Base-by-base conservation (phyloP, 805 yeast species). In the Candida ulmi region DNA sequence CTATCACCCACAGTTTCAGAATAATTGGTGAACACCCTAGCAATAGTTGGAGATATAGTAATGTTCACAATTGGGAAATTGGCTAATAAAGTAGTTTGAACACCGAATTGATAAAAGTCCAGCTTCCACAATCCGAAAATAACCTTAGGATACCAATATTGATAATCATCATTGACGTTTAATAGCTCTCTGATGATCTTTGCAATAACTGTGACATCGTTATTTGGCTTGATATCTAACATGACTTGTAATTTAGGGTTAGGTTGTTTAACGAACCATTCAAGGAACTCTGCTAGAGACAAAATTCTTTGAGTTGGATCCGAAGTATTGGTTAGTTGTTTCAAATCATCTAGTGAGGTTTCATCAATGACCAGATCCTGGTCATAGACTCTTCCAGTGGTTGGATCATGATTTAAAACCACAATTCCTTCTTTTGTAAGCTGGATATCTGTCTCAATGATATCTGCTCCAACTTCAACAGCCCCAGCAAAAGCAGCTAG, bases 111-210 rank as follows among this genome's bases (percentile, higher is more conserved):
- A 43, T 66, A 66, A 47, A 75, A 74, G 40, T 68, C 71, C 24
- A 68, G 44, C 26, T 62, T 52, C 83, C 83, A 77, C 6, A 77
- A 52, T 0, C 83, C 83, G 48, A 76, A 66, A 4, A 72, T 67
- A 21, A 74, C 57, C 17, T 64, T 60, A 15, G 57, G 46, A 37
- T 66, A 61, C 80, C 82, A 76, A 43, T 52, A 72, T 8, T 35
- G 31, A 8, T 62, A 16, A 39, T 74, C 75, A 12, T 66, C 60
- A 32, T 62, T 57, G 8, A 66, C 65, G 8, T 54, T 48, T 26
- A 58, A 39, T 48, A 76, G 53, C 4, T 51, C 59, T 12, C 64
- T 52, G 21, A 63, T 55, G 4, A 72, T 57, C 47, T 66, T 66
- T 16, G 63, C 51, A 19, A 75, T 48, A 3, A 75, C 66, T 13